Evolutionary conservation across 768 basidiomycete genomes (phyloP).

Genomic region (Mycena capillaripes): DNA sequence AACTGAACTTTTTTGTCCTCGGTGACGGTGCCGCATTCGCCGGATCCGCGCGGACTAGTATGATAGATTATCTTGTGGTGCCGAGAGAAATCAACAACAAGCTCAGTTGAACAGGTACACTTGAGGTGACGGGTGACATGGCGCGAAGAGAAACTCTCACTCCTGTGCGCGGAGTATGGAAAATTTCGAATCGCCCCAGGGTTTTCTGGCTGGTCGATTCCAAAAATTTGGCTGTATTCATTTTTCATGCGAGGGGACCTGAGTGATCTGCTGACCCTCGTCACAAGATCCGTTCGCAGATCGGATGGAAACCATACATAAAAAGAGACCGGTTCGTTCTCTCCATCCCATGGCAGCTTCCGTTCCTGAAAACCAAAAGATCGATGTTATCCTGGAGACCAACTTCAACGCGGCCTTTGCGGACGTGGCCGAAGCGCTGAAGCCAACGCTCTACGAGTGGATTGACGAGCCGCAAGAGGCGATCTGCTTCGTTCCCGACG

Average conservation of each 20-base stretch:
- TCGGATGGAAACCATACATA: slow-evolving; percentile 13
- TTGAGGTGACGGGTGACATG: too few species aligned
- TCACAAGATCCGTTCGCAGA: slow-evolving; percentile 15
- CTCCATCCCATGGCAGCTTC: slow-evolving; percentile 12
- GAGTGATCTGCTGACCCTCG: slow-evolving; percentile 15
- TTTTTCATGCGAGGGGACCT: slow-evolving; percentile 14
- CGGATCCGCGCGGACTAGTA: too few species aligned
- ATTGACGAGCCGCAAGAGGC: slow-evolving; percentile 15
- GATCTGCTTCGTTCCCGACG: slow-evolving; percentile 15
- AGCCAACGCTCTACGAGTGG: slow-evolving; percentile 14
- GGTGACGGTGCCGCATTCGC: too few species aligned
- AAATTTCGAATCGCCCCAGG: too few species aligned
- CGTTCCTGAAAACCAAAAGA: slow-evolving; percentile 19
- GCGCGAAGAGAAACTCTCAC: too few species aligned
- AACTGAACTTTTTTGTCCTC: too few species aligned
- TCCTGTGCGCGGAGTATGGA: too few species aligned
- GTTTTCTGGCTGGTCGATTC: too few species aligned
- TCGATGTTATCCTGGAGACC: slow-evolving; percentile 17
- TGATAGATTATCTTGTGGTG: too few species aligned
- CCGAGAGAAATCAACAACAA: too few species aligned
- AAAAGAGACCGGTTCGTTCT: slow-evolving; percentile 16
- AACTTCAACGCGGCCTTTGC: slow-evolving; percentile 23
- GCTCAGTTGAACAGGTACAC: too few species aligned
- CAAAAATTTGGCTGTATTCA: slow-evolving; percentile 18
- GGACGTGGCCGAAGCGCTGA: slow-evolving; percentile 11